Base-by-base conservation (phyloP, 148 eudicot species). In the Nyssa sinensis region DNA sequence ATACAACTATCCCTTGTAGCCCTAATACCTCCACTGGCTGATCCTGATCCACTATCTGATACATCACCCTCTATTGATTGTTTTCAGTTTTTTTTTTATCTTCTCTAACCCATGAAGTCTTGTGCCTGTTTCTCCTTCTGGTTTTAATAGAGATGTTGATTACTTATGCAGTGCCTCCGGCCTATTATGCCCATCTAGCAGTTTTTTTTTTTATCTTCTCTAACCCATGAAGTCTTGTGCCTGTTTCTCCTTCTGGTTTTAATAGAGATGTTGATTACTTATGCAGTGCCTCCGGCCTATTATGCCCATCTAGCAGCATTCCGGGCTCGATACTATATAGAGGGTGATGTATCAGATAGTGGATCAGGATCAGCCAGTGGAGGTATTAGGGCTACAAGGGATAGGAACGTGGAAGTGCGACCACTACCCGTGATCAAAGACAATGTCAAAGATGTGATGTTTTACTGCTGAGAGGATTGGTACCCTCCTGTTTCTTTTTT, bases 251-350 rank as follows among this genome's bases (percentile, higher is more conserved):
- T 13, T 49, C 57, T 17, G 21, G 57, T 49, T n/a, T n/a, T n/a
- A n/a, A n/a, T n/a, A n/a, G n/a, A n/a, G n/a, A n/a, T n/a, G n/a
- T n/a, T n/a, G n/a, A n/a, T n/a, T n/a, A n/a, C n/a, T n/a, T n/a
- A n/a, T 80, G 74, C 84, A 93, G 98, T 91, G 27, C 98, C 98
- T 30, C 93, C 98, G 3, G 98, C 90, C 0, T 91, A 91, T 62
- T 93, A 93, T 44, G 98, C 98, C 0, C 98, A 93, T 47, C 69
- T 91, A 3, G 90, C 89, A 9, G 98, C 98, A 0, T 91, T 91
- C 34, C 84, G 98, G 25, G 98, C 98, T 24, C 90, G 98, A 0
- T 87, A 89, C 70, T 93, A 93, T 28, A 44, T 89, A 1, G 96
- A 87, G 62, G 89, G 86, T 0, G 68, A 24, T 7, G 30, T 62